phyloP scores from a whole-genome alignment of 2,329 filamentous ascomycete species.

The Botrytis porri region DNA sequence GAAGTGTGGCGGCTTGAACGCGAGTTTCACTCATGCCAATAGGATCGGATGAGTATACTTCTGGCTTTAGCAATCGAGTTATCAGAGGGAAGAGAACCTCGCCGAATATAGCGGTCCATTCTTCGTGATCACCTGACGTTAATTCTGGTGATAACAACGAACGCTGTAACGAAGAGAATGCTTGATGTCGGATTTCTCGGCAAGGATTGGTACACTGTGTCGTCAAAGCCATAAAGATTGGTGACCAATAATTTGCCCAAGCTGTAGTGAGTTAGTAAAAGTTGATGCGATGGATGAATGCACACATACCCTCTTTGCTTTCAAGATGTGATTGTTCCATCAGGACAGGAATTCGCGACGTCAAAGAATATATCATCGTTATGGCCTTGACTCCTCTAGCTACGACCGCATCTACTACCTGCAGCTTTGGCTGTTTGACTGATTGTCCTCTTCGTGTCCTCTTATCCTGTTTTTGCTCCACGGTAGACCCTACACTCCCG shows the following conservation, averaged over 20 bases:
- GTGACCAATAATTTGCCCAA: conserved; percentile 97
- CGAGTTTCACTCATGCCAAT: conserved; percentile 94
- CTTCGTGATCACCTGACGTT: conserved; percentile 76
- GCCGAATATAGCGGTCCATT: conserved; percentile 93
- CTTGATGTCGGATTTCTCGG: conserved; percentile 85
- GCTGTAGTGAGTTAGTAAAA: conserved; percentile 45
- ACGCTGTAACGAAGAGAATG: conserved; percentile 81
- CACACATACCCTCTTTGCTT: conserved; percentile 56
- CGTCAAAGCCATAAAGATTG: conserved; percentile 84
- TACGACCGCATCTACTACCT: conserved; percentile 66
- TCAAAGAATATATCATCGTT: conserved; percentile 77
- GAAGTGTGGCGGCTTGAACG: conserved; percentile 82
- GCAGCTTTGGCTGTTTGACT: conserved; percentile 44
- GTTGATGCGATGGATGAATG: neutral
- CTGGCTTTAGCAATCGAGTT: conserved; percentile 81
- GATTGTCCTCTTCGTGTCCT: conserved; percentile 42
- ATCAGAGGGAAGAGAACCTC: conserved; percentile 94
- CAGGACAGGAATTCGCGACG: conserved; percentile 74
- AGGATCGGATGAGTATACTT: conserved; percentile 88
- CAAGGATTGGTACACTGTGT: conserved; percentile 93
- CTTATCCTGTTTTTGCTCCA: conserved; percentile 66
- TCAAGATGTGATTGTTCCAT: conserved; percentile 94
- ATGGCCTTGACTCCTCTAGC: conserved; percentile 77
- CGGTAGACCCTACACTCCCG: conserved; percentile 66
- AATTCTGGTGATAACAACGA: conserved; percentile 82